These are phyloP conservation scores for Hypoxylon sp. DNA, from an alignment of 2,329 filamentous ascomycete species.

Conservation along the genomic window DNA sequence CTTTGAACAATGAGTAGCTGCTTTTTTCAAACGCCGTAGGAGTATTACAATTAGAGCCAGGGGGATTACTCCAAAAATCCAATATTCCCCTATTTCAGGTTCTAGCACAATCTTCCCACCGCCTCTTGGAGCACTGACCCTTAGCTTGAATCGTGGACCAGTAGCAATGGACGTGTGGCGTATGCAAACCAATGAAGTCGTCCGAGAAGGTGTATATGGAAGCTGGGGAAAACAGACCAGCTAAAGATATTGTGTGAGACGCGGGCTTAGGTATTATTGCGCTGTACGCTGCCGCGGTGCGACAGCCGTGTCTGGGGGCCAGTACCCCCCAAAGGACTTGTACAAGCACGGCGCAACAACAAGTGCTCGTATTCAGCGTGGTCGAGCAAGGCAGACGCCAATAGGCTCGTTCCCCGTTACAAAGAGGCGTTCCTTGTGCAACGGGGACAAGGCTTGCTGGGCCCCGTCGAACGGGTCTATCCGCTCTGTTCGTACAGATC, in stretches of 20 bases:
- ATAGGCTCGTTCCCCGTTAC: conserved; percentile 55
- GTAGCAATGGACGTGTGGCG: conserved; percentile 47
- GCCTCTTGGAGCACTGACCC: conserved; percentile 50
- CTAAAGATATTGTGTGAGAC: conserved; percentile 53
- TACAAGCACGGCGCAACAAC: conserved; percentile 50
- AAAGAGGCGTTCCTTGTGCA: conserved; percentile 56
- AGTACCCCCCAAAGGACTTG: conserved; percentile 47
- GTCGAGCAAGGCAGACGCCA: conserved; percentile 52
- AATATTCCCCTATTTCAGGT: conserved; percentile 44
- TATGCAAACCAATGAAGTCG: conserved; percentile 53
- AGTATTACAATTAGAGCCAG: conserved; percentile 49
- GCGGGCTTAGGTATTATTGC: conserved; percentile 50
- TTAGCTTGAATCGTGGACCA: conserved; percentile 50
- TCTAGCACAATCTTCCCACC: conserved; percentile 45
- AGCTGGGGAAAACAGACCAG: conserved; percentile 47
- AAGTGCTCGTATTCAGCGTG: conserved; percentile 56
- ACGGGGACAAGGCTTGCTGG: conserved; percentile 50
- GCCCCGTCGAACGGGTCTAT: conserved; percentile 52
- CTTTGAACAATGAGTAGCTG: conserved; percentile 44
- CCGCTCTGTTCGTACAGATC: conserved; percentile 53
- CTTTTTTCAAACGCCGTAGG: conserved; percentile 49
- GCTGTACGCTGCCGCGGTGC: conserved; percentile 55
- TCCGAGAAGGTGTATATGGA: conserved; percentile 47
- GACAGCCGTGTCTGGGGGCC: conserved; percentile 51
- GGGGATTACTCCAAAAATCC: conserved; percentile 43